A percentile compares a stretch with the other conserved stretches of the same genome.
Evolutionary conservation across 164 flowering plant species (phyloP).

Genomic region (Berberis thunbergii): DNA sequence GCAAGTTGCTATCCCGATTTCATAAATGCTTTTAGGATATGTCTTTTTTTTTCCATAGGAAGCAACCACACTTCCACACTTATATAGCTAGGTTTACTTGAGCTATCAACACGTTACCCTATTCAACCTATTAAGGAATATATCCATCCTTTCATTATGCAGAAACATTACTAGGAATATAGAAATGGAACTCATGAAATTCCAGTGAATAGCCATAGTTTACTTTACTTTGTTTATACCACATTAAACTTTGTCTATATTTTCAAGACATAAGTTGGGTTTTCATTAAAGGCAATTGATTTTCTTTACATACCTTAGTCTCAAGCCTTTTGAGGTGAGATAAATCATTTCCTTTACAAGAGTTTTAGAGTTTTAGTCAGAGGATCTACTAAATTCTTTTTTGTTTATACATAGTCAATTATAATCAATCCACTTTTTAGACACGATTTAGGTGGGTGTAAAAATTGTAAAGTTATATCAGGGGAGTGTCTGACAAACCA

Average conservation of each 20-base stretch:
- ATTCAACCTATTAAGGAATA: background rate
- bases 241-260: background rate
- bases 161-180: background rate
- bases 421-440: background rate
- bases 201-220: background rate
- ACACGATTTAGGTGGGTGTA: too few relatives aligned
- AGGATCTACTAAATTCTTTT: background rate
- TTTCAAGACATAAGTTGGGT: slow-evolving; percentile 5
- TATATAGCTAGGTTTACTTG: slow-evolving; percentile 3
- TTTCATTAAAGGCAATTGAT: slow-evolving; percentile 3
- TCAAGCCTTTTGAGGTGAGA: background rate
- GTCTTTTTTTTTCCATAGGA: background rate
- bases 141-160: background rate
- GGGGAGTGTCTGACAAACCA: background rate
- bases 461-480: too few relatives aligned
- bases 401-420: slow-evolving; percentile 1
- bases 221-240: slow-evolving; percentile 4
- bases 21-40: slow-evolving; percentile 1
- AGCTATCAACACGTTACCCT: background rate
- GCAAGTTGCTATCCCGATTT: slow-evolving; percentile 1
- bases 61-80: slow-evolving; percentile 2
- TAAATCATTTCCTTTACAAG: background rate
- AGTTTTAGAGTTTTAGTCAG: slow-evolving; percentile 3
- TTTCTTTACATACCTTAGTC: background rate
- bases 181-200: background rate